These are phyloP conservation scores for Fusarium brachygibbosum DNA, from an alignment of 2,329 filamentous ascomycete genomes.

Conservation along the genomic window DNA sequence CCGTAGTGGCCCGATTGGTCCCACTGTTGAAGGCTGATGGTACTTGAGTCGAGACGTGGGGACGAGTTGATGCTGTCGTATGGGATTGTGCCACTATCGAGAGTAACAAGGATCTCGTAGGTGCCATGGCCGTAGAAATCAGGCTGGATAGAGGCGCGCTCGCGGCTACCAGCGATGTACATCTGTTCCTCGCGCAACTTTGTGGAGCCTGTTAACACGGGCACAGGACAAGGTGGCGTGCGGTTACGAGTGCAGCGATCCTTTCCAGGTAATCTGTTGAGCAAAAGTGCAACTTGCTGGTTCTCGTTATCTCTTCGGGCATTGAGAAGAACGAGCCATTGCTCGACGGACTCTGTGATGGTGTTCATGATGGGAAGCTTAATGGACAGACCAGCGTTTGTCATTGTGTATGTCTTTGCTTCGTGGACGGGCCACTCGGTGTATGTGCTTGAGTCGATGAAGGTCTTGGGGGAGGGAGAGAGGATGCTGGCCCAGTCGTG, in stretches of 20 bases:
- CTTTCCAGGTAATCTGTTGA: slow-evolving; percentile 23
- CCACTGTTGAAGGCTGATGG: slow-evolving; percentile 13
- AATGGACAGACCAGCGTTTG: slow-evolving; percentile 20
- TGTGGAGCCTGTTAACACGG: slow-evolving; percentile 1
- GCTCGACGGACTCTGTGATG: slow-evolving; percentile 26
- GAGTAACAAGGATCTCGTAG: slow-evolving; percentile 13
- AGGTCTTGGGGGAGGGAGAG: slow-evolving; percentile 14
- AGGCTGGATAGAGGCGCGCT: slow-evolving; percentile 9
- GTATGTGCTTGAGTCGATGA: slow-evolving; percentile 20
- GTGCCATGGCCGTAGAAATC: slow-evolving; percentile 17
- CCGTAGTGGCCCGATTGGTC: slow-evolving; percentile 20
- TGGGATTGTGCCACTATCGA: slow-evolving; percentile 14
- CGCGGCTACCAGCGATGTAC: slow-evolving; percentile 24
- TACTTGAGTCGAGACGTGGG: slow-evolving; percentile 7
- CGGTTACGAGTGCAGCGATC: slow-evolving; percentile 23
- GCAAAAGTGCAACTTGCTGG: slow-evolving; percentile 18
- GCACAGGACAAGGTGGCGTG: slow-evolving; percentile 10
- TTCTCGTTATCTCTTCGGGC: slow-evolving; percentile 23
- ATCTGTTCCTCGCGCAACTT: slow-evolving; percentile 23
- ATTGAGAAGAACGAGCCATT: slow-evolving; percentile 29
- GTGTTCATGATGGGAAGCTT: slow-evolving; percentile 28
- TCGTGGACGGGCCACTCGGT: slow-evolving; percentile 30
- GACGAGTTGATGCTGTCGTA: slow-evolving; percentile 24
- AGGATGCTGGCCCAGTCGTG: slow-evolving; percentile 29
- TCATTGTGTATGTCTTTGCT: slow-evolving; percentile 30